Base-by-base conservation (phyloP, 257 asterid species). In the Phtheirospermum japonicum region DNA sequence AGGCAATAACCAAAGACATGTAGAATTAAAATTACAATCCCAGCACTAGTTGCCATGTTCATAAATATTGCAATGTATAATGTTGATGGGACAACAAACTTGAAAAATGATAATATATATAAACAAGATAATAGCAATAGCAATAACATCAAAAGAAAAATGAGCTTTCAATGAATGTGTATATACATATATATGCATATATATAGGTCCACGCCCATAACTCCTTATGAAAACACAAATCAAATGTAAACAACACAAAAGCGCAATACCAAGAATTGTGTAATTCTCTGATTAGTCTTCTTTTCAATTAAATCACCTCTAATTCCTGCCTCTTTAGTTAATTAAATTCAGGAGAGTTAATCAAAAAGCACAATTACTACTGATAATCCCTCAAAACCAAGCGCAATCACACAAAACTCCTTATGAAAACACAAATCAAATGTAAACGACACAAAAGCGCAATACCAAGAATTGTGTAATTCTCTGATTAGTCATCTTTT, bases 351-450 rank as follows among this genome's bases (percentile, higher is more conserved):
- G 13, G 8, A 39, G 2, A 14, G 46, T 10, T 39, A 10, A 39
- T 39, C 46, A 39, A 34, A 46, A 17, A 17, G 0, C 4, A 57
- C 17, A n/a, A 33, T 5, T 7, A 7, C 9, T 28, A n/a, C n/a
- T n/a, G n/a, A n/a, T n/a, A n/a, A n/a, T n/a, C 9, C 39, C 16
- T 20, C 9, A 20, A 20, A 12, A 40, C 11, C 48, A 32, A 57
- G n/a, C 60, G 12, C 33, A 61, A 52, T 17, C n/a, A n/a, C n/a
- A n/a, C n/a, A n/a, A n/a, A n/a, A 10, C 32, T 57, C 28, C 63
- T 9, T 5, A 0, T 32, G 7, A 6, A 9, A 32, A 54, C 7
- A 9, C 30, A 32, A 36, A 69, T n/a, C n/a, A n/a, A 9, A 69
- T 20, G 16, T 12, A 18, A 32, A 9, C 31, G 19, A 5, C 31